Evolutionary conservation across 176 grass and related monocot species (phyloP).

Genomic region (Lolium perenne): DNA sequence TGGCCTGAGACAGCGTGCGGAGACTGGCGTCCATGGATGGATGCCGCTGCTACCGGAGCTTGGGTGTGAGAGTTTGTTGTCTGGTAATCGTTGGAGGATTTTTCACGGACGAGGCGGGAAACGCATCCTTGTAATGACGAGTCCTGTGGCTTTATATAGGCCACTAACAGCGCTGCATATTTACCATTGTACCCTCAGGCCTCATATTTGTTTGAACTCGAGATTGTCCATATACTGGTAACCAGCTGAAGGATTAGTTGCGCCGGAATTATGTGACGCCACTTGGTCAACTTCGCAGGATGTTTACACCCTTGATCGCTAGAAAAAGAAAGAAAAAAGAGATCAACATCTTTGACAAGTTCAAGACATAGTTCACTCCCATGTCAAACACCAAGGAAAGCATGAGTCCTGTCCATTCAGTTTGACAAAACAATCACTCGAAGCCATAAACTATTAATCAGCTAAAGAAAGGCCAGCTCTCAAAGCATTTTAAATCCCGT

Average conservation of each 20-base stretch:
- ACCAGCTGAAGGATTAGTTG: not conserved
- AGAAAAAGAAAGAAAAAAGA: not conserved
- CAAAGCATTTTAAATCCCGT: not conserved
- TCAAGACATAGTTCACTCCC: not conserved
- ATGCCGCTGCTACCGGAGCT: not conserved
- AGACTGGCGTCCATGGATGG: conserved; percentile 52
- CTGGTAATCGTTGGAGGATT: not conserved
- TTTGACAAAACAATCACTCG: too few relatives aligned
- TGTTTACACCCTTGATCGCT: conserved; percentile 16
- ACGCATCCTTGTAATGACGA: too few relatives aligned
- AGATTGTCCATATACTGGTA: not conserved
- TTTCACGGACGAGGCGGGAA: conserved; percentile 41
- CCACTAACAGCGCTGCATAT: too few relatives aligned
- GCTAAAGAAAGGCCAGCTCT: not conserved
- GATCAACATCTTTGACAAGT: conserved; percentile 7
- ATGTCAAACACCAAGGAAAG: not conserved
- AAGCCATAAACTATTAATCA: too few relatives aligned
- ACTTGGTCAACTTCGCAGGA: conserved; percentile 22
- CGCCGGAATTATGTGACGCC: too few relatives aligned
- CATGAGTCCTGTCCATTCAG: too few relatives aligned
- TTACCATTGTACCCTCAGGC: too few relatives aligned
- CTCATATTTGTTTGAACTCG: too few relatives aligned
- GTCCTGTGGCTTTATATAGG: too few relatives aligned
- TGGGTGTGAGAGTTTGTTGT: too few relatives aligned
- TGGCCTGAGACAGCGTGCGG: conserved; percentile 41